Percentiles rank a stretch among this genome's conserved stretches.
Conservation (phyloP, 441 rosid species). For the Gossypium lobatum region DNA sequence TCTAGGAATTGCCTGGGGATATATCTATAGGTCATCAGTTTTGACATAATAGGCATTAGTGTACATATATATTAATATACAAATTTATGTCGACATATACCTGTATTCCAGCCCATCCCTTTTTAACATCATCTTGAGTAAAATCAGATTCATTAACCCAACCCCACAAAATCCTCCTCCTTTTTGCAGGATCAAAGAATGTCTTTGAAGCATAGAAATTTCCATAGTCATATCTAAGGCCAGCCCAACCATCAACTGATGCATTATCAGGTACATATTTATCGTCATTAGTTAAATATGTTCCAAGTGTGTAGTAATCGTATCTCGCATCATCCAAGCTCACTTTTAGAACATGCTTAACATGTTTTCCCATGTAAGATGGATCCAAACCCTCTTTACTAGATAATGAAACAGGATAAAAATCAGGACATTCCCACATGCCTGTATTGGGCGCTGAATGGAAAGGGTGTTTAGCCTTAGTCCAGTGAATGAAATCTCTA, state of each 20-base stretch:
- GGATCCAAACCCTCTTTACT: constrained; percentile 49
- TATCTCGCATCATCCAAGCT: constrained; percentile 68
- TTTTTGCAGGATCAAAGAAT: constrained; percentile 53
- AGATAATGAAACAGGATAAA: constrained; percentile 50
- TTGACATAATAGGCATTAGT: neutral
- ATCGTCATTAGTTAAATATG: constrained; percentile 34
- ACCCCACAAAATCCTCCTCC: constrained; percentile 72
- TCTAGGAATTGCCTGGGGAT: constrained; percentile 65
- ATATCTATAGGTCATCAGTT: neutral
- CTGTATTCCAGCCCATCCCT: constrained; percentile 91
- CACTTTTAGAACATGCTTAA: constrained; percentile 62
- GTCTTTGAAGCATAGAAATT: constrained; percentile 86
- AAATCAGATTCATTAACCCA: constrained; percentile 89
- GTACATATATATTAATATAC: neutral
- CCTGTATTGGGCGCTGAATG: constrained; percentile 47
- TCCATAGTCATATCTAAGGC: constrained; percentile 78
- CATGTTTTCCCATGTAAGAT: constrained; percentile 24
- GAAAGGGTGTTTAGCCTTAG: constrained; percentile 59
- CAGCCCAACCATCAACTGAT: constrained; percentile 69
- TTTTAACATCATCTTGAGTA: constrained; percentile 23
- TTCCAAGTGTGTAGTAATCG: constrained; percentile 76
- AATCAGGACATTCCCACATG: constrained; percentile 93
- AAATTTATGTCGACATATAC: neutral
- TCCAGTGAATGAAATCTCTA: constrained; percentile 61
- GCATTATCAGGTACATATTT: constrained; percentile 51